These are phyloP conservation scores for Suillus subalutaceus DNA, from an alignment of 768 basidiomycete species.

Conservation along the genomic window DNA sequence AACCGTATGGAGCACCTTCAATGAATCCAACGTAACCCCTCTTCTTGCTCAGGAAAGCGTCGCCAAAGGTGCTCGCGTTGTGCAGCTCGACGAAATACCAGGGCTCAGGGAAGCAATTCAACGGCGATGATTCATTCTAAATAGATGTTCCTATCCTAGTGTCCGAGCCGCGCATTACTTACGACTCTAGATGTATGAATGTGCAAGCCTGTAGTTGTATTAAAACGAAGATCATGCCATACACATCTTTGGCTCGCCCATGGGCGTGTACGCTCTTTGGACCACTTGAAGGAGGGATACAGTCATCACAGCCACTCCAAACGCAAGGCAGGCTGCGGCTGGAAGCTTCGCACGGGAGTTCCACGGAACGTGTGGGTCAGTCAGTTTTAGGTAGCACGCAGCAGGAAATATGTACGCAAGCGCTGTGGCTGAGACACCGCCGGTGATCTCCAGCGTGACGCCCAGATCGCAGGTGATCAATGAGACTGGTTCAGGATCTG, in stretches of 20 bases:
- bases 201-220: conserved; percentile 14
- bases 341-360: conserved; percentile 73
- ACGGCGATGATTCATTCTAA: conserved; percentile 17
- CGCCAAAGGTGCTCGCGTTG: conserved; percentile 65
- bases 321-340: conserved; percentile 69
- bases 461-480: conserved; percentile 95
- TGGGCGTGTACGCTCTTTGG: conserved; percentile 74
- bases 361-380: conserved; percentile 60
- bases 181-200: conserved; percentile 22
- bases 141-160: background rate
- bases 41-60: conserved; percentile 71
- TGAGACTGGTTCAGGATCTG: conserved; percentile 58
- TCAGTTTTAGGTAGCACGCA: conserved; percentile 81
- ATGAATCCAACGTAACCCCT: conserved; percentile 68
- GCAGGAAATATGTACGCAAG: conserved; percentile 94
- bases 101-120: conserved; percentile 52
- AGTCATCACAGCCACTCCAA: conserved; percentile 77
- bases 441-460: conserved; percentile 97
- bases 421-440: conserved; percentile 92
- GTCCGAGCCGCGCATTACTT: background rate
- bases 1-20: conserved; percentile 66
- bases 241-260: conserved; percentile 74
- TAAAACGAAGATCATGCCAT: conserved; percentile 32
- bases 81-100: conserved; percentile 55
- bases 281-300: conserved; percentile 80